phyloP scores from a whole-genome alignment of 345 rosid genomes.

The Draba incana region DNA sequence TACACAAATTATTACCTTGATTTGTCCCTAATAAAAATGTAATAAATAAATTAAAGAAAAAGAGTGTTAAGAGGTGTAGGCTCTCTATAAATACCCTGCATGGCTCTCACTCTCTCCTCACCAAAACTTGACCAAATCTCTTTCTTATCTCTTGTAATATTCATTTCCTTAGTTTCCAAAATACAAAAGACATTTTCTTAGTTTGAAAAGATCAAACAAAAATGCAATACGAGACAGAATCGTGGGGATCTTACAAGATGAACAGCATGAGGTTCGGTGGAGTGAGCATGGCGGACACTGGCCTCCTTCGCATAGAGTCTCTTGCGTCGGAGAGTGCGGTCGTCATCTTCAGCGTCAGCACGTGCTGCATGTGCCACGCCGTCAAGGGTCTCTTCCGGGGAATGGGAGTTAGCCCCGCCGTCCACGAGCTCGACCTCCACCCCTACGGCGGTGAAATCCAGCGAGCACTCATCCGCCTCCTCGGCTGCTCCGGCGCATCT shows the following conservation, averaged over 20 bases:
- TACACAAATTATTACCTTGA: constrained; percentile 8
- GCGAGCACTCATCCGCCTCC: constrained; percentile 62
- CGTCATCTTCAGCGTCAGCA: constrained; percentile 87
- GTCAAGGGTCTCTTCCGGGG: constrained; percentile 82
- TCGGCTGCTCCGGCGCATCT: constrained; percentile 48
- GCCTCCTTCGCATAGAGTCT: constrained; percentile 58
- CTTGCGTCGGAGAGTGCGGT: constrained; percentile 85
- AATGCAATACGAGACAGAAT: constrained; percentile 60
- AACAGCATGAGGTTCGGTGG: constrained; percentile 31
- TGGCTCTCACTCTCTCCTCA: constrained; percentile 36
- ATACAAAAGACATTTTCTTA: too few species aligned
- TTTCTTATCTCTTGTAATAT: too few species aligned
- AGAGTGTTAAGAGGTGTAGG: background rate
- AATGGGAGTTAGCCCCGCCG: constrained; percentile 92
- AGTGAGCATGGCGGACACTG: constrained; percentile 43
- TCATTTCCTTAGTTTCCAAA: too few species aligned
- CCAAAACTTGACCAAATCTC: background rate
- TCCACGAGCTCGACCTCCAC: constrained; percentile 84
- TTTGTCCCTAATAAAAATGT: background rate
- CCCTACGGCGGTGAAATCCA: constrained; percentile 74
- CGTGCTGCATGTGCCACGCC: constrained; percentile 98
- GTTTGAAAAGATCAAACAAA: background rate
- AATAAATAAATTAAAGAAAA: background rate
- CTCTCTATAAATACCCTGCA: constrained; percentile 54
- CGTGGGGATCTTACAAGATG: constrained; percentile 59